Evolutionary conservation across 108 stramenopile species (phyloP), one percentile per base, ranked within the genome.

Genomic region (Schizochytrium sp.): DNA sequence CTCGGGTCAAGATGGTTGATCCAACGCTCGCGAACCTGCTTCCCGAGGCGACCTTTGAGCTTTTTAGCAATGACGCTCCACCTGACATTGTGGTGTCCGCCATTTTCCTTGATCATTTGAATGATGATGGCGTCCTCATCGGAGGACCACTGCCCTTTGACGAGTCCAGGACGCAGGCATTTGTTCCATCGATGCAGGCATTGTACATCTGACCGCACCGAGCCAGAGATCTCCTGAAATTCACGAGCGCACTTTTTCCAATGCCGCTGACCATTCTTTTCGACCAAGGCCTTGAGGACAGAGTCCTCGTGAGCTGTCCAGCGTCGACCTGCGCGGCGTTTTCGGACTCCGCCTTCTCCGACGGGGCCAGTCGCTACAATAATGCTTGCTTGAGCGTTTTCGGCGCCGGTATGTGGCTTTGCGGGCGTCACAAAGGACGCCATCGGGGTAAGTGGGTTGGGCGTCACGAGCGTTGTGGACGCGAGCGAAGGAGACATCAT

Each of bases 21-120:
- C 97, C 97, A 99, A 18, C 98, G 95, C 90, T 99, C 98, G 43
- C 98, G 97, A 83, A 98, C 98, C 93, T 99, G 98, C 90, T 99
- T 99, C 5, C 98, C 98, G 21, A 99, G 94, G 0, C 98, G 93
- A 43, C 98, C 98, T 44, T 96, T 96, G 55, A 99, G 92, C 87
- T 96, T 95, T 44, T 96, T 89, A 16, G 98, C 97, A 90, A 99
- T 98, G 88, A 96, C 94, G 88, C 93, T 93, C 97, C 97, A 97
- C 72, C 95, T 94, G 69, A 95, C 92, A 57, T 95, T 95, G 87
- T 93, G 89, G 18, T 89, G 72, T 4, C 89, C 90, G 14, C 95
- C 96, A 28, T 53, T 83, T 45, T 83, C 76, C 76, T 83, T 53
- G 76, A 83, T 83, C 10, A 96, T 94, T 72, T 96, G 91, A 10